A percentile compares a stretch with the other conserved stretches of the same genome.
These are phyloP conservation scores for Neurospora sp. DNA, from an alignment of 495 filamentous ascomycete species.

Conservation along the genomic window DNA sequence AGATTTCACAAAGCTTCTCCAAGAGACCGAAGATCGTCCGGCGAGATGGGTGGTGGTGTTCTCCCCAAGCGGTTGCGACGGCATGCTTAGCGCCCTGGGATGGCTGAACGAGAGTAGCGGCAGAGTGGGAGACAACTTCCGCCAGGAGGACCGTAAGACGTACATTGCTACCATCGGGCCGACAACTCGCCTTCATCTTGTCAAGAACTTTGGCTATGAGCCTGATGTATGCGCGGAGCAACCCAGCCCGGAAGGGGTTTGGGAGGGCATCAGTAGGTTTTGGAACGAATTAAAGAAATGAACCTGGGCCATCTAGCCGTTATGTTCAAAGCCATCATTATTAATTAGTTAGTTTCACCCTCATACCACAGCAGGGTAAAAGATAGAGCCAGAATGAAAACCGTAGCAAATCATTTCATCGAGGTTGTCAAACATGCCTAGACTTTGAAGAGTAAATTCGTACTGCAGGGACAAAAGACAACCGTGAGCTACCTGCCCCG, in stretches of 20 bases:
- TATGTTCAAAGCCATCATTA: background rate
- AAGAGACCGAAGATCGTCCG: constrained; percentile 26
- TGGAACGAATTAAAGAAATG: background rate
- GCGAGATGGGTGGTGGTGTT: constrained; percentile 84
- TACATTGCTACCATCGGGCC: constrained; percentile 86
- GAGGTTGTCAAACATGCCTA: background rate
- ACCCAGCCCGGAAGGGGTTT: constrained; percentile 80
- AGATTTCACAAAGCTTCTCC: constrained; percentile 45
- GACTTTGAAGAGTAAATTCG: background rate
- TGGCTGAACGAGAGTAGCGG: constrained; percentile 41
- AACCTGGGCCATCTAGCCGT: background rate
- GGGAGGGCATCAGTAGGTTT: constrained; percentile 52
- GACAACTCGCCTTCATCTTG: constrained; percentile 73
- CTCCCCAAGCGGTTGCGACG: constrained; percentile 78
- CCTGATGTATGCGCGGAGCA: constrained; percentile 74
- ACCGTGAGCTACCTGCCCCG: background rate
- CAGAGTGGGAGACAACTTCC: constrained; percentile 17
- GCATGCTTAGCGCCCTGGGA: constrained; percentile 61
- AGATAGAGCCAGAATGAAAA: background rate
- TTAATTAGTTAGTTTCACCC: background rate
- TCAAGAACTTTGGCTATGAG: constrained; percentile 53
- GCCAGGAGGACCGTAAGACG: constrained; percentile 23
- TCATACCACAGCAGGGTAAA: background rate
- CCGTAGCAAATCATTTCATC: too few relatives aligned
- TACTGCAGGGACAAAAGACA: background rate